phyloP scores from a whole-genome alignment of 2,329 filamentous ascomycete genomes.

The Neofusicoccum sp. region DNA sequence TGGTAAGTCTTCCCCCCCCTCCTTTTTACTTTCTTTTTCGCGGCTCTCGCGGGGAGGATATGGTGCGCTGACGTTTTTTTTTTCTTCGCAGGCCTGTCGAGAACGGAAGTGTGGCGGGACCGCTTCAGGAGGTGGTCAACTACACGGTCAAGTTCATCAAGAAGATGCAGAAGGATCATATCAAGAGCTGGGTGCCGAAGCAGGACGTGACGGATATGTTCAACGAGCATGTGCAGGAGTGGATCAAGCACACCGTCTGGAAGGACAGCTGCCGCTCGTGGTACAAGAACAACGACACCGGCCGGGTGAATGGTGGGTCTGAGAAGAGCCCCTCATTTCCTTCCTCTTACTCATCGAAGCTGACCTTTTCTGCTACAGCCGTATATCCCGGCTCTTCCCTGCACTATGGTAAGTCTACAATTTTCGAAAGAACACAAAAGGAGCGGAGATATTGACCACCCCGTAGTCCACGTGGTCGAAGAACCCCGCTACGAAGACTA shows the following conservation, averaged over 20 bases:
- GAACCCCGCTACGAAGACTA: slow-evolving; percentile 49
- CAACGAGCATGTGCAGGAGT: slow-evolving; percentile 50
- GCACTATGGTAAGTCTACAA: slow-evolving; percentile 44
- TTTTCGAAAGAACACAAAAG: too few species aligned
- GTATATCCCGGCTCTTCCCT: slow-evolving; percentile 56
- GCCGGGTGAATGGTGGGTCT: slow-evolving; percentile 34
- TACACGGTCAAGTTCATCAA: slow-evolving; percentile 48
- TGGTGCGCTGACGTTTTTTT: slow-evolving; percentile 4
- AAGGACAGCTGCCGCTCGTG: slow-evolving; percentile 48
- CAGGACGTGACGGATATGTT: slow-evolving; percentile 47
- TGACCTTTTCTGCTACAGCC: slow-evolving; percentile 31
- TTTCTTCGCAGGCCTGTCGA: slow-evolving; percentile 42
- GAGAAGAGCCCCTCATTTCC: background rate
- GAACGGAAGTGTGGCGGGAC: slow-evolving; percentile 50
- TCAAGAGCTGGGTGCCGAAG: slow-evolving; percentile 44
- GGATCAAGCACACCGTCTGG: slow-evolving; percentile 55
- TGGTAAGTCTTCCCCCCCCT: slow-evolving; percentile 27
- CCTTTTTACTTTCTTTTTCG: background rate
- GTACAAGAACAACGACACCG: slow-evolving; percentile 49
- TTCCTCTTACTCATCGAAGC: background rate
- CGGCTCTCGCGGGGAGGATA: background rate
- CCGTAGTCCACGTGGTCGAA: slow-evolving; percentile 37
- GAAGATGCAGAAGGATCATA: slow-evolving; percentile 51
- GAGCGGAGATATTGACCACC: background rate
- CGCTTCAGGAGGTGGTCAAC: slow-evolving; percentile 41